phyloP scores from a whole-genome alignment of 1,284 basidiomycete species.

The Apiotrichum montevideense region DNA sequence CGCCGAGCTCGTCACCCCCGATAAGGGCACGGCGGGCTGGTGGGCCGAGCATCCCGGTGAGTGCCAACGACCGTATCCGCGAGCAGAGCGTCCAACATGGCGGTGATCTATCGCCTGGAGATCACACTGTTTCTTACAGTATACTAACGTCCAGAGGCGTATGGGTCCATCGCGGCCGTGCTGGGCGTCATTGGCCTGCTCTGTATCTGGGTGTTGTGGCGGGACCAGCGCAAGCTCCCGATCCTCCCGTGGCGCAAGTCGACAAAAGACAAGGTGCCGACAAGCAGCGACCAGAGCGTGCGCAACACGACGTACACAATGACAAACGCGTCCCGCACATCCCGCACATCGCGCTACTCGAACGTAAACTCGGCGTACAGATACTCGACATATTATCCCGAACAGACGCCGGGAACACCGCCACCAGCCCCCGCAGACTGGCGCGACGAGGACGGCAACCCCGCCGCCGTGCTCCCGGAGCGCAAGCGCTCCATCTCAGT shows the following conservation, averaged over 20 bases:
- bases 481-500: neutral
- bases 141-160: neutral
- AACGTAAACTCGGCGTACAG: too few species aligned
- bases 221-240: neutral
- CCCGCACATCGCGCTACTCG: too few species aligned
- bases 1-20: neutral
- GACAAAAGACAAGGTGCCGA: neutral
- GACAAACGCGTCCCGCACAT: too few species aligned
- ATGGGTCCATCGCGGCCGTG: constrained; percentile 1
- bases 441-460: neutral
- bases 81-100: too few species aligned
- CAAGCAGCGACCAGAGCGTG: too few species aligned
- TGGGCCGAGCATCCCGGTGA: constrained; percentile 5
- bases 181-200: neutral
- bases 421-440: neutral
- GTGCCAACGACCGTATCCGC: neutral
- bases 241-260: constrained; percentile 1
- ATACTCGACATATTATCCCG: too few species aligned
- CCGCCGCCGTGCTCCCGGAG: neutral
- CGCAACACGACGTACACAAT: too few species aligned
- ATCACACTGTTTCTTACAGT: neutral
- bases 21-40: neutral
- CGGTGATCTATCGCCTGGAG: too few species aligned
- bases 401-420: too few species aligned
- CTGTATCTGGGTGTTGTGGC: constrained; percentile 2